phyloP scores from a whole-genome alignment of 2,329 filamentous ascomycete genomes.

The Xylariaceae sp. region DNA sequence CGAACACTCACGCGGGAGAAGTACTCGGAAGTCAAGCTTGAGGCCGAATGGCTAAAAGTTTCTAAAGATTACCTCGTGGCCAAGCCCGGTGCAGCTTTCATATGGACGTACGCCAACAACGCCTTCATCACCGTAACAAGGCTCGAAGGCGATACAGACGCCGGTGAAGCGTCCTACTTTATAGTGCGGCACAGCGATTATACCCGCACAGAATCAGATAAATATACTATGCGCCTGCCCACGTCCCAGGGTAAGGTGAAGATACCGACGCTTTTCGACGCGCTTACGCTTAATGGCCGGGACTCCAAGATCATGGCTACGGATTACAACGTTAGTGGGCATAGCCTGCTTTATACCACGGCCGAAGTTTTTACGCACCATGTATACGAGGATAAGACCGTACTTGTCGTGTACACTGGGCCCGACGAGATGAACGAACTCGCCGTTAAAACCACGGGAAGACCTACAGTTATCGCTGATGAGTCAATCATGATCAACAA shows the following conservation, averaged over 20 bases:
- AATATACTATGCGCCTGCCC: conserved; percentile 56
- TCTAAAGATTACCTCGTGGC: conserved; percentile 64
- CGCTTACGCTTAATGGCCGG: conserved; percentile 50
- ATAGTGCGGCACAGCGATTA: conserved; percentile 61
- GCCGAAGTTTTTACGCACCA: conserved; percentile 61
- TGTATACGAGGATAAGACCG: conserved; percentile 36
- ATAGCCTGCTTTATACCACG: conserved; percentile 56
- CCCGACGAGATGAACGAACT: conserved; percentile 57
- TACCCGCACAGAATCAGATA: conserved; percentile 43
- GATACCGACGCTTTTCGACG: conserved; percentile 51
- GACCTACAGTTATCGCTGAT: conserved; percentile 1
- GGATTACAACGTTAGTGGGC: conserved; percentile 54
- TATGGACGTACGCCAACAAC: conserved; percentile 45
- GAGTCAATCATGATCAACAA: conserved; percentile 6
- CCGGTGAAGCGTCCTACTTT: conserved; percentile 46
- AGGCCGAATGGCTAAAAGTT: conserved; percentile 66
- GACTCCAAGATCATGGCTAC: conserved; percentile 62
- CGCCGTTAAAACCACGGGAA: conserved; percentile 21
- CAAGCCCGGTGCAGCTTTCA: conserved; percentile 42
- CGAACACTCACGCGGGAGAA: conserved; percentile 66
- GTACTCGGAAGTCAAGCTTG: conserved; percentile 70
- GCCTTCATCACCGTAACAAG: conserved; percentile 52
- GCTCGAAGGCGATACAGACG: conserved; percentile 43
- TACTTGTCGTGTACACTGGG: conserved; percentile 55
- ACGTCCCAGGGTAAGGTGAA: conserved; percentile 49